A percentile compares a stretch with the other conserved stretches of the same genome.
phyloP scores from a whole-genome alignment of 1,284 basidiomycete species.

The Apiotrichum laibachii region DNA sequence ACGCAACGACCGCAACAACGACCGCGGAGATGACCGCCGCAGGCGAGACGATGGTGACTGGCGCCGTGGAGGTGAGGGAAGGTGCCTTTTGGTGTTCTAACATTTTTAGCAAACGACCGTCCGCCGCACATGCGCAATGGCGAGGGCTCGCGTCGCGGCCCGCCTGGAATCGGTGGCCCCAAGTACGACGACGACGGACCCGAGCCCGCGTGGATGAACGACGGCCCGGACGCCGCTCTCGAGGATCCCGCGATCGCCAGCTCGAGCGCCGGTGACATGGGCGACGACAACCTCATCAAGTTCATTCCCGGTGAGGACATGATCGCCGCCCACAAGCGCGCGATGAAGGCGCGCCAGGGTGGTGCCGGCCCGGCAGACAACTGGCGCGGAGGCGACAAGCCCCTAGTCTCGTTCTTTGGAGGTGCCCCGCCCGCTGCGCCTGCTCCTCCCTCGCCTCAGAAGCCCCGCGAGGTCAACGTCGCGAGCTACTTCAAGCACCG shows the following conservation, averaged over 20 bases:
- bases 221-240: constrained; percentile 19
- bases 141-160: constrained; percentile 9
- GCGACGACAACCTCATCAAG: constrained; percentile 29
- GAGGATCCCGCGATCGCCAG: constrained; percentile 34
- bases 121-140: constrained; percentile 15
- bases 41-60: constrained; percentile 20
- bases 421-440: constrained; percentile 6
- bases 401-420: constrained; percentile 36
- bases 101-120: background rate
- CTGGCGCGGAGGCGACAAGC: constrained; percentile 24
- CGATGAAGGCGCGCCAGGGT: constrained; percentile 31
- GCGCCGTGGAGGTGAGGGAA: constrained; percentile 20
- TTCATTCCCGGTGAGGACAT: constrained; percentile 46
- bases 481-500: constrained; percentile 40
- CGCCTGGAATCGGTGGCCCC: constrained; percentile 6
- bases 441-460: constrained; percentile 12
- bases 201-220: constrained; percentile 49
- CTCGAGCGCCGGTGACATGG: constrained; percentile 3
- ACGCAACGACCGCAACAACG: constrained; percentile 4
- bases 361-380: constrained; percentile 12
- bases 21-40: constrained; percentile 2
- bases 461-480: constrained; percentile 40
- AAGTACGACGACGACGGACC: constrained; percentile 32
- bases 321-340: constrained; percentile 45
- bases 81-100: background rate